Base-by-base conservation (phyloP, 768 basidiomycete species). In the Melanogaster broomeanus region DNA sequence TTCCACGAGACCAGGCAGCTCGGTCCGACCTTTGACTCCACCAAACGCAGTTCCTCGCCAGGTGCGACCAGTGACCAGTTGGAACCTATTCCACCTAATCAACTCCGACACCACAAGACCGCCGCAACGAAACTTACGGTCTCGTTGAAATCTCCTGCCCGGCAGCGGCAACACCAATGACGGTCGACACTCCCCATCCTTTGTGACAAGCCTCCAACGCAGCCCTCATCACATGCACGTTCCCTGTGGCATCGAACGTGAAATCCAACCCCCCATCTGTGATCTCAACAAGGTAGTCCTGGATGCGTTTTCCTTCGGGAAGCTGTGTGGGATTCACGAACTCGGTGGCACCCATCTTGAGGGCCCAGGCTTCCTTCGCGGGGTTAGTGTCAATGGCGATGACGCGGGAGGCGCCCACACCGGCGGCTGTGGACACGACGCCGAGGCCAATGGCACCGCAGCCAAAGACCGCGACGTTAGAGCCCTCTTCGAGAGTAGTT, bases 161-260 rank as follows among this genome's bases (percentile, higher is more conserved):
- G 18, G 97, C 93, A 21, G 94, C 93, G 4, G 97, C 97, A 37
- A 99, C 97, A 53, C 96, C 96, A 53, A 99, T 98, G 58, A 99
- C 68, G 49, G 92, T 98, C 51, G 87, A 92, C 38, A 98, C 87
- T 60, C 97, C 97, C 97, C 97, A 99, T 13, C 97, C 97, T 68
- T 98, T 98, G 73, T 99, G 97, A 71, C 94, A 98, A n/a, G 94
- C 90, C 74, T 99, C 97, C 42, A 99, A 82, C 22, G 97, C 97
- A 43, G 87, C 77, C 54, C 95, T 84, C 95, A 97, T 98, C 56
- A 96, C 93, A 25, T 93, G 75, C 10, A 93, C 89, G 66, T 97
- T 98, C 19, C 97, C 97, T 10, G 97, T 99, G 60, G 88, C 90
- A 64, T 99, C 97, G 63, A 95, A 99, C 12, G 97, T 98, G 69